Percentiles rank a stretch among this genome's conserved stretches.
Conservation (phyloP, 2,329 filamentous ascomycete species). For the Diaporthe nobilis region DNA sequence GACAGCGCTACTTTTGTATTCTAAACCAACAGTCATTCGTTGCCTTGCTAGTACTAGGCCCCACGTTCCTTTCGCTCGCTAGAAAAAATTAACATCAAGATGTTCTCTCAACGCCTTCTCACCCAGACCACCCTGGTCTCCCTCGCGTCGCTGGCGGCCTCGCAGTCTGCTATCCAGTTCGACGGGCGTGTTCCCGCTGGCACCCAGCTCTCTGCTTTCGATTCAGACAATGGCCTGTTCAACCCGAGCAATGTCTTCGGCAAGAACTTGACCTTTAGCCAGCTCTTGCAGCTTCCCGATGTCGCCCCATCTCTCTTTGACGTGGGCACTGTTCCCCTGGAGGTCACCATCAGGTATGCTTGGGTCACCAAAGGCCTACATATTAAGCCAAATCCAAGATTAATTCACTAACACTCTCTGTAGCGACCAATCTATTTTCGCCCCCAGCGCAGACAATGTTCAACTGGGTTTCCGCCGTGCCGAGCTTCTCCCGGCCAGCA, state of each 20-base stretch:
- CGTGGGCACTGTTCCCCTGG: slow-evolving; percentile 59
- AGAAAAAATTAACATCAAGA: slow-evolving; percentile 19
- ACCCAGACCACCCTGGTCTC: slow-evolving; percentile 14
- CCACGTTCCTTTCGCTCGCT: slow-evolving; percentile 31
- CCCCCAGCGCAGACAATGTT: slow-evolving; percentile 59
- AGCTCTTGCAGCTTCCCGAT: slow-evolving; percentile 64
- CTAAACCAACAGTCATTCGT: slow-evolving; percentile 1
- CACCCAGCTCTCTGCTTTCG: slow-evolving; percentile 57
- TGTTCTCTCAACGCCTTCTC: slow-evolving; percentile 32
- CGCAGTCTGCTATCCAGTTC: slow-evolving; percentile 53
- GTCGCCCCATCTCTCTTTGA: slow-evolving; percentile 62
- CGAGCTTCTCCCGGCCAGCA: slow-evolving; percentile 66
- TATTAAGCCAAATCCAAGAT: not conserved
- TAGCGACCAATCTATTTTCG: slow-evolving; percentile 71
- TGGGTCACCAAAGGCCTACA: slow-evolving; percentile 8
- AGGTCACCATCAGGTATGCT: slow-evolving; percentile 65
- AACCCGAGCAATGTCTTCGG: slow-evolving; percentile 68
- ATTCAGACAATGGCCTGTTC: slow-evolving; percentile 59
- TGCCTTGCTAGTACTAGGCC: slow-evolving; percentile 32
- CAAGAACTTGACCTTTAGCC: slow-evolving; percentile 64
- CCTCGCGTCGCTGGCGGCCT: slow-evolving; percentile 39
- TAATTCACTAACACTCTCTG: not conserved
- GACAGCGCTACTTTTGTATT: slow-evolving; percentile 23
- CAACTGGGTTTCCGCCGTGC: slow-evolving; percentile 74
- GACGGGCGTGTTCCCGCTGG: slow-evolving; percentile 61